A percentile compares a stretch with the other conserved stretches of the same genome.
Conservation (phyloP, 805 yeast species). For the Candida railenensis region DNA sequence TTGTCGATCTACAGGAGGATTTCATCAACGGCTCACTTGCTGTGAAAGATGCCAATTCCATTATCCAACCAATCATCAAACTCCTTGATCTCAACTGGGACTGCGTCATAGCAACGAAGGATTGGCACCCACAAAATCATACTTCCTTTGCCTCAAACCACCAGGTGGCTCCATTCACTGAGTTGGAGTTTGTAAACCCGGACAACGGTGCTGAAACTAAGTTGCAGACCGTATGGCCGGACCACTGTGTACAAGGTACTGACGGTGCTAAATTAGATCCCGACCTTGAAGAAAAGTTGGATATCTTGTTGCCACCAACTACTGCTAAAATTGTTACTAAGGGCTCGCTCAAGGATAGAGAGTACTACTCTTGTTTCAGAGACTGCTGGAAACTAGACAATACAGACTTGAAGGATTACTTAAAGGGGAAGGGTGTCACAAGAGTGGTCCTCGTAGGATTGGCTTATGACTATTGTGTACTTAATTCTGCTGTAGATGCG, state of each 20-base stretch:
- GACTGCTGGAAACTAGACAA: conserved; percentile 74
- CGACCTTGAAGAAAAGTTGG: conserved; percentile 41
- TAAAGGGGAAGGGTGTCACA: conserved; percentile 47
- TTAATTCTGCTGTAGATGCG: conserved; percentile 72
- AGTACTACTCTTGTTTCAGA: conserved; percentile 82
- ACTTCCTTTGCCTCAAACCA: conserved; percentile 80
- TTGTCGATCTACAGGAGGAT: conserved; percentile 85
- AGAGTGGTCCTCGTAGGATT: conserved; percentile 76
- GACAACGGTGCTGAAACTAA: conserved; percentile 26
- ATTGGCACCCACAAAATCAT: conserved; percentile 85
- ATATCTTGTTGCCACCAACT: conserved; percentile 30
- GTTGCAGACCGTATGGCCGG: conserved; percentile 77
- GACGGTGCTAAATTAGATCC: conserved; percentile 63
- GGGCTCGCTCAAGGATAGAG: conserved; percentile 71
- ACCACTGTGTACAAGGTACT: conserved; percentile 78
- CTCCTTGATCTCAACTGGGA: conserved; percentile 56
- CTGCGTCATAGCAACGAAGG: conserved; percentile 70
- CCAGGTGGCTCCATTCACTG: conserved; percentile 48
- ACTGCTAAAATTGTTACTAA: conserved; percentile 50
- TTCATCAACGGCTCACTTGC: conserved; percentile 78
- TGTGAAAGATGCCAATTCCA: conserved; percentile 58
- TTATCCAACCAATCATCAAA: conserved; percentile 52
- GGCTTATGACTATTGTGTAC: conserved; percentile 86
- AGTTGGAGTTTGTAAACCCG: conserved; percentile 52
- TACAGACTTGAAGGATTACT: conserved; percentile 59